Evolutionary conservation across 1,139 yeast species (phyloP), one percentile per base, ranked within the genome.

Genomic region (Taphrina communis): DNA sequence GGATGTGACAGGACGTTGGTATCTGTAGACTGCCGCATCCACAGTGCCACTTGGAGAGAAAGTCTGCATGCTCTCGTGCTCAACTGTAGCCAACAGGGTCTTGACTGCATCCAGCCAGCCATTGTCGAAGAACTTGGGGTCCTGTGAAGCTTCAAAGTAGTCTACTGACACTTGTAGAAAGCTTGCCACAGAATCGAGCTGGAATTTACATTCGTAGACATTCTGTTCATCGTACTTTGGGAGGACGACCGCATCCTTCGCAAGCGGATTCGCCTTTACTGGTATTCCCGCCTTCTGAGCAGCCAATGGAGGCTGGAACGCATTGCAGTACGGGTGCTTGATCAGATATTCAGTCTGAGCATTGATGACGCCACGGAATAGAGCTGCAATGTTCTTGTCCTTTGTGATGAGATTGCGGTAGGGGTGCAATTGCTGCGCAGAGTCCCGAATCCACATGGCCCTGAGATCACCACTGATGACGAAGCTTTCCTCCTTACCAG

Each of bases 161-260:
- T 88, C 94, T 75, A 88, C 89, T 7, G 89, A 82, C 68, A 91
- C 78, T 0, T 93, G 88, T 70, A 91, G 80, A 74, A 90, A 91
- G 7, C 95, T 87, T 0, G 96, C 97, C 67, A 92, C 80, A 1
- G 95, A 88, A 77, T 91, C 97, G 71, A 91, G 81, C 76, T 92
- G 97, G 80, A 89, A 91, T 76, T 92, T 91, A 78, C 97, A 91
- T 76, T 91, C 97, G 78, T 90, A 91, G 1, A 90, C 96, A 31
- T 82, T 81, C 25, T 77, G 77, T 86, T 93, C 88, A 50, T 63
- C 55, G 48, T 51, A 51, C 17, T 31, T 19, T n/a, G 67, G 67
- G 17, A 41, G 36, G 25, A 63, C 67, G 17, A 63, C 55, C 11
- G 53, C 67, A 25, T 41, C 36, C 44, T 55, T 39, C 35, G 48